A percentile compares a stretch with the other conserved stretches of the same genome.
Evolutionary conservation across 768 basidiomycete genomes (phyloP).

Genomic region (Russula foetens): DNA sequence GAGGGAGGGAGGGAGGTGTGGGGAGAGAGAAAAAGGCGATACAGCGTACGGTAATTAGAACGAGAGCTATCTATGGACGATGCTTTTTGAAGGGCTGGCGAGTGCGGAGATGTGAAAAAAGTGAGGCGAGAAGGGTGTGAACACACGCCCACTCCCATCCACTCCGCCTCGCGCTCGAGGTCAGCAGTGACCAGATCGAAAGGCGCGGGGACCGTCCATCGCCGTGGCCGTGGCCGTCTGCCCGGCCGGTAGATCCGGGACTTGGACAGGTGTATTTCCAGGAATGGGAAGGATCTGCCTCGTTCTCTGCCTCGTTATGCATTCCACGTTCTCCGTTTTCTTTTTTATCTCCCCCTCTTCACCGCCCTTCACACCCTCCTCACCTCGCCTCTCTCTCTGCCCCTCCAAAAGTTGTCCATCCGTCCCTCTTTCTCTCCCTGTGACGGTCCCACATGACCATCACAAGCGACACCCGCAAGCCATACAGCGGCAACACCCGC

Average conservation of each 20-base stretch:
- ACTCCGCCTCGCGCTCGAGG: neutral
- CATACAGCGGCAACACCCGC: conserved; percentile 54
- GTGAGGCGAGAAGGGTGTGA: conserved; percentile 5
- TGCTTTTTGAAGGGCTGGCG: conserved; percentile 11
- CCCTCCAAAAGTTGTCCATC: too few species aligned
- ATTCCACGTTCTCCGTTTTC: neutral
- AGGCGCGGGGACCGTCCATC: neutral
- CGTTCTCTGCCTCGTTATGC: conserved; percentile 2
- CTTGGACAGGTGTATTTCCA: neutral
- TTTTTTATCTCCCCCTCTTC: neutral
- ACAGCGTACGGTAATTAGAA: conserved; percentile 4
- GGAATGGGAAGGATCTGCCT: neutral
- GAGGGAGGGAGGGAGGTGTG: neutral
- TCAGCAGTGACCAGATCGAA: neutral
- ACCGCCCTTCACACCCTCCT: neutral
- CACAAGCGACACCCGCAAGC: conserved; percentile 59
- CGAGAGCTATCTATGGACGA: neutral
- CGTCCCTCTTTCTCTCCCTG: neutral
- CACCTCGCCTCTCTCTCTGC: neutral
- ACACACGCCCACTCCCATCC: neutral
- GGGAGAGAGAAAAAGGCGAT: neutral
- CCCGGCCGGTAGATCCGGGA: neutral
- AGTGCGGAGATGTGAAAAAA: conserved; percentile 9
- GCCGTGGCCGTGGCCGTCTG: neutral
- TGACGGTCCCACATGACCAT: conserved; percentile 36